phyloP scores from a whole-genome alignment of 2,329 filamentous ascomycete genomes.

The Escovopsis weberi region DNA sequence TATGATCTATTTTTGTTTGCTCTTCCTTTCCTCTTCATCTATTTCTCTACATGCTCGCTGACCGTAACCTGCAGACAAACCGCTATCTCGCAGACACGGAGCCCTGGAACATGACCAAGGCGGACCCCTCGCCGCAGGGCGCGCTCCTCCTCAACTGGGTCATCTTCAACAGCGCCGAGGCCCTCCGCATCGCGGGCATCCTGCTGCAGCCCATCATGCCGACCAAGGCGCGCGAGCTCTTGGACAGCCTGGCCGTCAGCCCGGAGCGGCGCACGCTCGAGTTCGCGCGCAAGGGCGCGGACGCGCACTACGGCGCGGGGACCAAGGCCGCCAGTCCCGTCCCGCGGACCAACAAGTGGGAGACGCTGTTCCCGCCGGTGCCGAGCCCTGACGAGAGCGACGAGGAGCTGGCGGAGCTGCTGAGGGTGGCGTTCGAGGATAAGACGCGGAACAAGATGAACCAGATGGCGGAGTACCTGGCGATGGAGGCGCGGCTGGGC shows the following conservation, averaged over 20 bases:
- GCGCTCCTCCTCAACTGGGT: conserved; percentile 35
- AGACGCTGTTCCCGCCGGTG: conserved; percentile 37
- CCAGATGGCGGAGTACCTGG: conserved; percentile 13
- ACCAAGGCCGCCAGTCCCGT: conserved; percentile 11
- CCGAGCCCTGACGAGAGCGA: conserved; percentile 13
- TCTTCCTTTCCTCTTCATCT: too few relatives aligned
- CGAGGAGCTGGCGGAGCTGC: conserved; percentile 9
- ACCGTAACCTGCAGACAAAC: conserved; percentile 18
- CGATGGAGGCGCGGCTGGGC: conserved; percentile 16
- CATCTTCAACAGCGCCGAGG: conserved; percentile 61
- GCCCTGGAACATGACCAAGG: conserved; percentile 51
- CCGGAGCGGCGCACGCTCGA: conserved; percentile 45
- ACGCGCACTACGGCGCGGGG: conserved; percentile 52
- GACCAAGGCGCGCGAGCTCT: conserved; percentile 51
- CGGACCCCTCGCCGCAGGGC: conserved; percentile 16
- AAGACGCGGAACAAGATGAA: conserved; percentile 15
- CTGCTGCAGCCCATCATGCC: conserved; percentile 88
- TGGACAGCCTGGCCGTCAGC: conserved; percentile 65
- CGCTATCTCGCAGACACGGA: conserved; percentile 39
- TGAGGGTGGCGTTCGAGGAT: conserved; percentile 6
- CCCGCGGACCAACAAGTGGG: conserved; percentile 21
- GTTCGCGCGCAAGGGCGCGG: conserved; percentile 46
- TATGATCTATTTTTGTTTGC: too few relatives aligned
- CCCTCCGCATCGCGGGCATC: conserved; percentile 66
- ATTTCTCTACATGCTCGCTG: too few relatives aligned